Percentiles rank a stretch among this genome's conserved stretches.
These are phyloP conservation scores for Hyparrhenia diplandra DNA, from an alignment of 176 grass and related monocot species.

Conservation along the genomic window DNA sequence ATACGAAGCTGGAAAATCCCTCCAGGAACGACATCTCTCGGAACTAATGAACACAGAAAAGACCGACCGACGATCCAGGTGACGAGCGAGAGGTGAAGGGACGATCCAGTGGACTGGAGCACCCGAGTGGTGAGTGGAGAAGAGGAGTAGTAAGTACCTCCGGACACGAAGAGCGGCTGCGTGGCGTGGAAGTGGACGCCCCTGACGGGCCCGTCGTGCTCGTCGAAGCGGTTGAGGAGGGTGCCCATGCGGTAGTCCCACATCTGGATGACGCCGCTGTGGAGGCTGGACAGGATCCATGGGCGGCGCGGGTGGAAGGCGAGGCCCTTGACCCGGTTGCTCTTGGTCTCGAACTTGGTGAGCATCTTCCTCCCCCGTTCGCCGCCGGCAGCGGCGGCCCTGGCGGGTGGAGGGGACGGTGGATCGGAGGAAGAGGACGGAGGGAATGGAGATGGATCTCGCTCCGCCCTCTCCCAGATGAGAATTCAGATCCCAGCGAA, in stretches of 20 bases:
- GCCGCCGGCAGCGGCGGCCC: neutral
- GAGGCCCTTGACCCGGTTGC: neutral
- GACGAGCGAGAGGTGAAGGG: neutral
- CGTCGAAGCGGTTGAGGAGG: conserved; percentile 92
- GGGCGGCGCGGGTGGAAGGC: conserved; percentile 52
- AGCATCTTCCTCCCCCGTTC: neutral
- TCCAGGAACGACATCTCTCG: neutral
- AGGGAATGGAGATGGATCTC: neutral
- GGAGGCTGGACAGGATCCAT: conserved; percentile 88
- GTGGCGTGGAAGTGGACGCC: conserved; percentile 88
- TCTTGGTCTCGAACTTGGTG: neutral
- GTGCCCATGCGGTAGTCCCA: conserved; percentile 96
- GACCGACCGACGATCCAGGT: neutral
- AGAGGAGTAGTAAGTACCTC: conserved; percentile 39
- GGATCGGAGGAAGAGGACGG: neutral
- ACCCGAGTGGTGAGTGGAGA: neutral
- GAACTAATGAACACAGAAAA: neutral
- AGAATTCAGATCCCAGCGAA: neutral
- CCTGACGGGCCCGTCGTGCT: conserved; percentile 85
- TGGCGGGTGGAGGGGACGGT: neutral
- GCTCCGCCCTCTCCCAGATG: neutral
- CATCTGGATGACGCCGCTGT: conserved; percentile 91
- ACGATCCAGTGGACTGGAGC: neutral
- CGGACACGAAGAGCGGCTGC: conserved; percentile 90
- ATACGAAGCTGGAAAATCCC: neutral